A percentile compares a stretch with the other conserved stretches of the same genome.
phyloP scores from a whole-genome alignment of 179 eudicot genomes.

The Patellifolia procumbens region DNA sequence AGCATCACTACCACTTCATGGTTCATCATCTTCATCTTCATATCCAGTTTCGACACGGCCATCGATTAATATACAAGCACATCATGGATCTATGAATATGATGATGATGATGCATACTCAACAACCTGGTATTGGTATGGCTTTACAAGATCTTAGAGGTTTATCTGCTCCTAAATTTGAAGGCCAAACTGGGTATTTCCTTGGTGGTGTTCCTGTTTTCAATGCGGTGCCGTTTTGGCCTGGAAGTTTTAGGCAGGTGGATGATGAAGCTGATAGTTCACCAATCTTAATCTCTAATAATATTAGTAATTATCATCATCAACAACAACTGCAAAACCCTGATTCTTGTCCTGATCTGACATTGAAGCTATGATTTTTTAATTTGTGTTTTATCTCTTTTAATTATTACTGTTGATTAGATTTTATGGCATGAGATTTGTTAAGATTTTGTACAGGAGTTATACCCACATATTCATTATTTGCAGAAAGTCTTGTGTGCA shows the following conservation, averaged over 20 bases:
- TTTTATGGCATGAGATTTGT: neutral
- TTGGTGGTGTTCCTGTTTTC: slow-evolving; percentile 31
- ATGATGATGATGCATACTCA: slow-evolving; percentile 26
- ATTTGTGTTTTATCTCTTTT: neutral
- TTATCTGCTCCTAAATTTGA: slow-evolving; percentile 24
- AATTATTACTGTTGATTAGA: neutral
- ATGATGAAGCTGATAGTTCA: slow-evolving; percentile 34
- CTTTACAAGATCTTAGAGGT: neutral
- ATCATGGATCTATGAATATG: slow-evolving; percentile 39
- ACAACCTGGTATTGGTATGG: too few species aligned
- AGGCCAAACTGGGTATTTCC: slow-evolving; percentile 41
- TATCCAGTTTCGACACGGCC: slow-evolving; percentile 20
- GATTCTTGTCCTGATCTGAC: slow-evolving; percentile 40
- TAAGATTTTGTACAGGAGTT: neutral
- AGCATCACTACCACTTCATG: slow-evolving; percentile 39
- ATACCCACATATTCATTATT: neutral
- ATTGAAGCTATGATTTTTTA: slow-evolving; percentile 27
- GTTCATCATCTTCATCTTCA: neutral
- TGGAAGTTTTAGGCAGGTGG: slow-evolving; percentile 37
- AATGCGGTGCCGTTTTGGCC: slow-evolving; percentile 47
- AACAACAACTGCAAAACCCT: slow-evolving; percentile 10
- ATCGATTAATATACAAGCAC: slow-evolving; percentile 36
- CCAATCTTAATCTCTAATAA: slow-evolving; percentile 17
- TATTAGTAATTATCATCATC: neutral
- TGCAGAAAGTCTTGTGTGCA: too few species aligned